Evolutionary conservation across 352 stramenopile species (phyloP), one percentile per base, ranked within the genome.

Genomic region (Pythium periplocum): DNA sequence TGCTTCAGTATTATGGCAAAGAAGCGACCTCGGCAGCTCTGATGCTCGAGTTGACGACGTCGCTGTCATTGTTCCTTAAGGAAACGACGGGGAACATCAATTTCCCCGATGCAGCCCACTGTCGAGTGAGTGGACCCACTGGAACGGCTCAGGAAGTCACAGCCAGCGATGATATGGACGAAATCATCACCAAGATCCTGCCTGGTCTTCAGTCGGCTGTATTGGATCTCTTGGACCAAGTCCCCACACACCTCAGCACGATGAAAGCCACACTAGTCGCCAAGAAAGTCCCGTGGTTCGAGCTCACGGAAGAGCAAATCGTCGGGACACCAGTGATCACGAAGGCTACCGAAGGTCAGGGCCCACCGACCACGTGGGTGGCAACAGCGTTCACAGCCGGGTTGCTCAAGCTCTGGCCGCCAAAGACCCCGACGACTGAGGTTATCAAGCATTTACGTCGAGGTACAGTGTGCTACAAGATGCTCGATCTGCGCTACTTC

Each of bases 381-480:
- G 53, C 62, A 4, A 74, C 51, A 0, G 59, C 57, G 4, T 54
- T 81, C 26, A 76, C 59, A 0, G 68, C 66, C 0, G 71, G 68
- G 0, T 35, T 78, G 26, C 46, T 51, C 30, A 73, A 74, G 46
- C 57, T 81, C n/a, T 81, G 71, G 71, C 71, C 71, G 33, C 55
- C 71, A 6, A 72, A 61, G 31, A 81, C 71, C 0, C 71, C 71
- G 5, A 62, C 54, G 2, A 32, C 53, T 3, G 50, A 54, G 6
- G 62, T 54, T 0, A 46, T 78, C 6, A 11, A 59, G 8, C 55
- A 62, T 37, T 37, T 76, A 12, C 68, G 69, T n/a, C 42, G 10
- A 0, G 26, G 57, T n/a, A 66, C 66, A 2, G 66, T 59, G n/a
- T 81, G 71, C 56, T 78, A 78, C 53, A 53, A 51, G 17, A 66